These are phyloP conservation scores for Lasiosphaeris hirsuta DNA, from an alignment of 495 filamentous ascomycete species.

Conservation along the genomic window DNA sequence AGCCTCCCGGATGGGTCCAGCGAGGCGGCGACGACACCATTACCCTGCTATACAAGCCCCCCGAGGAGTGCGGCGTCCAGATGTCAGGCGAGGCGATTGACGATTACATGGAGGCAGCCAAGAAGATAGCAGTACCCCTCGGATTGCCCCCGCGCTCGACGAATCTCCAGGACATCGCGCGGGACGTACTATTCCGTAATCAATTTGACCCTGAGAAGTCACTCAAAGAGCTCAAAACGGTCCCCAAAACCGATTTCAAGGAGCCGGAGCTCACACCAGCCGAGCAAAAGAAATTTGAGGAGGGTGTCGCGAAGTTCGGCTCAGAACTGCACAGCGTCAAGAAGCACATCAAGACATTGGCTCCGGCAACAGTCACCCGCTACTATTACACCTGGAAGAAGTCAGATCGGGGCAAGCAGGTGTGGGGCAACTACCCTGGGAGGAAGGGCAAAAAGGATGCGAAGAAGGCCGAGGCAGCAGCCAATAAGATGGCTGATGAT, in stretches of 20 bases:
- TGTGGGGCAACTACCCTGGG: slow-evolving; percentile 86
- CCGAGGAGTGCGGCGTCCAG: slow-evolving; percentile 49
- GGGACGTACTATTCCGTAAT: slow-evolving; percentile 67
- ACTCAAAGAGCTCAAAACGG: slow-evolving; percentile 64
- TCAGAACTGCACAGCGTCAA: slow-evolving; percentile 84
- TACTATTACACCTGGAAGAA: slow-evolving; percentile 99
- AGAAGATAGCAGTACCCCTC: slow-evolving; percentile 55
- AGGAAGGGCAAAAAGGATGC: slow-evolving; percentile 85
- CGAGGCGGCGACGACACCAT: slow-evolving; percentile 74
- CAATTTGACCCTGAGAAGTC: slow-evolving; percentile 69
- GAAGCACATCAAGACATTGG: slow-evolving; percentile 78
- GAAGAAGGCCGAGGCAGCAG: slow-evolving; percentile 58
- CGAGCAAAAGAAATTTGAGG: slow-evolving; percentile 86
- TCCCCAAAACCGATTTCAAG: slow-evolving; percentile 71
- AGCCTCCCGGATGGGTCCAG: slow-evolving; percentile 77
- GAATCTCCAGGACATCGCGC: slow-evolving; percentile 83
- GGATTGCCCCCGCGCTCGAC: slow-evolving; percentile 68
- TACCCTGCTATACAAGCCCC: slow-evolving; percentile 59
- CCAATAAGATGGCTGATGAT: slow-evolving; percentile 79
- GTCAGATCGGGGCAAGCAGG: slow-evolving; percentile 72
- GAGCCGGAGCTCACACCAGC: slow-evolving; percentile 77
- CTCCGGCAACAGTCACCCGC: slow-evolving; percentile 73
- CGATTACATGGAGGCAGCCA: slow-evolving; percentile 70
- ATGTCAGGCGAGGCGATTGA: slow-evolving; percentile 51
- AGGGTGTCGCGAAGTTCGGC: slow-evolving; percentile 85